Evolutionary conservation across 257 asterid genomes (phyloP).

Genomic region (Lycium barbarum): DNA sequence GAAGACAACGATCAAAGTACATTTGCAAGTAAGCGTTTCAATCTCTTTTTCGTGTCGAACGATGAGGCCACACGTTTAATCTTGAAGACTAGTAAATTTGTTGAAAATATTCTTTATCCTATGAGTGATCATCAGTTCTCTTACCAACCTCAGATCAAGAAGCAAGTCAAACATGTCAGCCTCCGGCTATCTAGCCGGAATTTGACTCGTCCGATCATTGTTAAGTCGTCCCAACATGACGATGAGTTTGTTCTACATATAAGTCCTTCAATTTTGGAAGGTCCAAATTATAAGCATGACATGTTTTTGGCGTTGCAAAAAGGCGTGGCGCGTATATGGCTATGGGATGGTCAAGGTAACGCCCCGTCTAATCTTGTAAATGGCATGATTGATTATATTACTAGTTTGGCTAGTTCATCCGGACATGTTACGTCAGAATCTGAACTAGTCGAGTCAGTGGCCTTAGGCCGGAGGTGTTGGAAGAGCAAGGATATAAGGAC

Average conservation of each 20-base stretch:
- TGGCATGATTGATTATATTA: constrained; percentile 62
- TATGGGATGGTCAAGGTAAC: constrained; percentile 57
- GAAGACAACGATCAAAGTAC: constrained; percentile 43
- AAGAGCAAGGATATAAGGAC: constrained; percentile 29
- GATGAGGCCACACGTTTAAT: constrained; percentile 60
- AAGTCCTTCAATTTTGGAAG: constrained; percentile 50
- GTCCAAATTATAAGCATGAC: constrained; percentile 36
- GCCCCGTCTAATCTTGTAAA: constrained; percentile 50
- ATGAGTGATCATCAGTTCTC: neutral
- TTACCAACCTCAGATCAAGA: constrained; percentile 33
- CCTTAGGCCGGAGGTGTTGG: constrained; percentile 39
- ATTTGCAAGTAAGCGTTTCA: constrained; percentile 47
- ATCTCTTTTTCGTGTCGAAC: constrained; percentile 63
- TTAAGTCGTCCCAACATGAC: constrained; percentile 33
- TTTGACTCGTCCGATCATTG: constrained; percentile 33
- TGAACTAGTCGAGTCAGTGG: neutral
- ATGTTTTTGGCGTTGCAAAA: constrained; percentile 44
- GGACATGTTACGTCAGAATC: no score
- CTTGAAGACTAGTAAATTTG: constrained; percentile 49
- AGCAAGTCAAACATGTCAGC: constrained; percentile 44
- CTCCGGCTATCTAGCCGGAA: constrained; percentile 46
- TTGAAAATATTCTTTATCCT: constrained; percentile 58
- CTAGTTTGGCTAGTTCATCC: neutral
- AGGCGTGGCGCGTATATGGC: constrained; percentile 63
- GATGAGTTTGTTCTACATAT: constrained; percentile 45